phyloP scores from a whole-genome alignment of 768 basidiomycete species.

The Amanita phalloides region DNA sequence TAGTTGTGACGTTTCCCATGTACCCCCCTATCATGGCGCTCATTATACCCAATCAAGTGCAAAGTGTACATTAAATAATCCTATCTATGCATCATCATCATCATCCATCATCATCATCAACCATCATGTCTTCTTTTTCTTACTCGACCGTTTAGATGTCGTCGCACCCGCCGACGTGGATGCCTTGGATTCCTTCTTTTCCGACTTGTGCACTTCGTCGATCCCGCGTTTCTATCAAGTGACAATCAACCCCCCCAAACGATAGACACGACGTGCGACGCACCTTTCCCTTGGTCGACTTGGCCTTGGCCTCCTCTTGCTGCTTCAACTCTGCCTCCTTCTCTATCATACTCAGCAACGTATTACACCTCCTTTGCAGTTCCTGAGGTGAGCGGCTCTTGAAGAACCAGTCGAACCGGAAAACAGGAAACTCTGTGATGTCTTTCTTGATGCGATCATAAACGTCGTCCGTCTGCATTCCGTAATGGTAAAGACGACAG shows the following conservation, averaged over 20 bases:
- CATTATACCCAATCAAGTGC: too few relatives aligned
- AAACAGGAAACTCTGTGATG: conserved; percentile 93
- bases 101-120: too few relatives aligned
- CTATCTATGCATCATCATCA: too few relatives aligned
- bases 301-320: conserved; percentile 57
- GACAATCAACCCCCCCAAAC: neutral
- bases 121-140: conserved; percentile 52
- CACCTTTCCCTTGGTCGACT: conserved; percentile 59
- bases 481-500: conserved; percentile 82
- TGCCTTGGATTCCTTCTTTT: conserved; percentile 48
- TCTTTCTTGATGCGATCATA: conserved; percentile 95
- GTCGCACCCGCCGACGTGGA: conserved; percentile 43
- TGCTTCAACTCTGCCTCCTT: conserved; percentile 74
- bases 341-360: conserved; percentile 81
- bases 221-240: conserved; percentile 54
- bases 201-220: conserved; percentile 46
- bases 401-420: conserved; percentile 98
- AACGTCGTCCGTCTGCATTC: conserved; percentile 79
- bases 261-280: neutral
- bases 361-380: conserved; percentile 78
- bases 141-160: conserved; percentile 45
- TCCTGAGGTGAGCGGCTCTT: conserved; percentile 89
- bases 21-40: conserved; percentile 15
- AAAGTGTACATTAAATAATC: too few relatives aligned
- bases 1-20: too few relatives aligned